Evolutionary conservation across 2,329 filamentous ascomycete genomes (phyloP), one percentile per base, ranked within the genome.

Genomic region (Trichoderma sp.): DNA sequence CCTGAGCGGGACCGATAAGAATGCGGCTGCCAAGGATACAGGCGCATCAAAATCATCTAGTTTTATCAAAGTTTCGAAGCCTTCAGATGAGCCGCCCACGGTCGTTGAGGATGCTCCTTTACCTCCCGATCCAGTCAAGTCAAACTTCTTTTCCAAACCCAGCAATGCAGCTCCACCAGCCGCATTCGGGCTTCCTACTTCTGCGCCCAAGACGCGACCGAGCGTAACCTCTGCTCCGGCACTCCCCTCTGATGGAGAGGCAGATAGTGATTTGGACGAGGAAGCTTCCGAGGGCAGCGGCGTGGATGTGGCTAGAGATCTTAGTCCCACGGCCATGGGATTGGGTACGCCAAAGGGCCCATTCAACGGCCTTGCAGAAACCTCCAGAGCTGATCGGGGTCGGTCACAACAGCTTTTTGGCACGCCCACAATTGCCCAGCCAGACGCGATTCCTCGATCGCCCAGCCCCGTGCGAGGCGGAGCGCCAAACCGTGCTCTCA

Each of bases 401-500:
- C 83, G 83, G 76, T 79, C 84, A 18, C 81, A 82, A n/a, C 80
- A 85, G 3, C 82, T 91, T 6, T 92, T 92, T 81, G 90, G 85
- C 56, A 86, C 86, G 21, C 89, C 90, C 11, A 0, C 88, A 29
- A 89, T 93, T 74, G 85, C 90, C 11, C 89, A 89, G 41, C 86
- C 89, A 29, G 87, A 83, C 41, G 85, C 85, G n/a, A 92, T 90
- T 78, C 92, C 93, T 64, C 90, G 93, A 45, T 94, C 93, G 11
- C 93, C 93, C 1, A 95, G 93, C 78, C 93, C 93, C 1, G 85
- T 94, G 31, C 90, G 93, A 41, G 86, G 87, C 71, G 87, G 89
- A 56, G 83, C 91, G 35, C 90, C 91, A 38, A 83, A 85, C 76
- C 86, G 88, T 78, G 79, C 89, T 33, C 79, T 87, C 6, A 83